Evolutionary conservation across 2,329 filamentous ascomycete genomes (phyloP), one percentile per base, ranked within the genome.

Genomic region (Cytospora paraplurivora): DNA sequence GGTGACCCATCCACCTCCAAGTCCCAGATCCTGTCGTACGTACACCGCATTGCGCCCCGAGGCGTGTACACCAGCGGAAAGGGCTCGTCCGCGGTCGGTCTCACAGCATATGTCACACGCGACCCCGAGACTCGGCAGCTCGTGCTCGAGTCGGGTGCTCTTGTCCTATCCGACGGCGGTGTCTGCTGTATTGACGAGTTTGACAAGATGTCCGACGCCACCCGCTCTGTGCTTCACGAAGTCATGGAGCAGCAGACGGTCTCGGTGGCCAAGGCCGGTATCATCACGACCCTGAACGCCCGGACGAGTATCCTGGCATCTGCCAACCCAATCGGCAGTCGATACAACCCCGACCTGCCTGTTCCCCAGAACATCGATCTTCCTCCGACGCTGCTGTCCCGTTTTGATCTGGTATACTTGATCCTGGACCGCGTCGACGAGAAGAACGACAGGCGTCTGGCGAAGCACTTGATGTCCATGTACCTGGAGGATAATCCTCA

Each of bases 351-450:
- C 3, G 94, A 97, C 72, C 80, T 99, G 32, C 93, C 95, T 0
- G 95, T 99, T 15, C 95, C 95, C 3, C 93, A 98, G 72, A 99
- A 99, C 76, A 99, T 99, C 71, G 95, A 99, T 72, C 86, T 99
- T 10, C 95, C 95, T 0, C 95, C 95, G 0, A 99, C 95, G 0
- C 83, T 99, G 7, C 85, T 99, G 59, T 97, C 93, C 6, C 90
- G 95, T 82, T 99, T 99, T 74, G 95, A 99, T 75, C 82, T 99
- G 7, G 94, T 99, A 57, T 99, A 99, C 73, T 87, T 99, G 1
- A 95, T 99, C 51, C 87, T 99, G 55, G 95, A 99, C 74, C 91
- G 91, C 8, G 89, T 96, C 57, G 94, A 98, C 72, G 95, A 98
- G 78, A 89, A 90, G 72, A 88, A 85, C 61, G 95, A 99, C 76